Percentiles rank a stretch among this genome's conserved stretches.
phyloP scores from a whole-genome alignment of 1,284 basidiomycete genomes.

The Malassezia vespertilionis region DNA sequence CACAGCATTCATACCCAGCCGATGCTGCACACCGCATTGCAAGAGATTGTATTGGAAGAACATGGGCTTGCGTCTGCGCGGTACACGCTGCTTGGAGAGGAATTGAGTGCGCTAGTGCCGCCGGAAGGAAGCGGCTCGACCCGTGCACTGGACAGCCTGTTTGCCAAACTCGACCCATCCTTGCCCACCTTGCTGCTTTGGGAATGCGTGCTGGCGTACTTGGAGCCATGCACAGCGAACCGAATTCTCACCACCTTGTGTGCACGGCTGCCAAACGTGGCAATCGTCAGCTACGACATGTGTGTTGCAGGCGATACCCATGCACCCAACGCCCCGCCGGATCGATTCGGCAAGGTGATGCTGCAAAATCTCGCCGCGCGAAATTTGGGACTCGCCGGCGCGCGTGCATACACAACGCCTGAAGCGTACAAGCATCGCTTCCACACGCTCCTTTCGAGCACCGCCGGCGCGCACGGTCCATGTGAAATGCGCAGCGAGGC shows the following conservation, averaged over 20 bases:
- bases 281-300: slow-evolving; percentile 40
- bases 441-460: not conserved
- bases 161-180: slow-evolving; percentile 14
- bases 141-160: not conserved
- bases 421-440: slow-evolving; percentile 25
- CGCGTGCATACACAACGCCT: slow-evolving; percentile 29
- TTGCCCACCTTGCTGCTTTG: slow-evolving; percentile 37
- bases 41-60: not conserved
- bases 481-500: not conserved
- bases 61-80: slow-evolving; percentile 13
- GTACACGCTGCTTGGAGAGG: slow-evolving; percentile 20
- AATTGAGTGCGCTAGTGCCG: slow-evolving; percentile 2
- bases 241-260: slow-evolving; percentile 21
- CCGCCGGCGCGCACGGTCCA: not conserved
- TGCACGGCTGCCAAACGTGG: not conserved
- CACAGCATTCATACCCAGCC: slow-evolving; percentile 56
- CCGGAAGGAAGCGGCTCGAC: too few species aligned
- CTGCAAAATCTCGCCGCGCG: slow-evolving; percentile 40
- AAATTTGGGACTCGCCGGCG: slow-evolving; percentile 31
- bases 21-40: not conserved
- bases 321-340: not conserved
- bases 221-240: slow-evolving; percentile 22
- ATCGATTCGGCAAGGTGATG: slow-evolving; percentile 42
- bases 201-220: slow-evolving; percentile 45
- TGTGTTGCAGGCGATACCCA: slow-evolving; percentile 28